Evolutionary conservation across 306 rosid species (phyloP), one percentile per base, ranked within the genome.

Genomic region (Medicago arabica): DNA sequence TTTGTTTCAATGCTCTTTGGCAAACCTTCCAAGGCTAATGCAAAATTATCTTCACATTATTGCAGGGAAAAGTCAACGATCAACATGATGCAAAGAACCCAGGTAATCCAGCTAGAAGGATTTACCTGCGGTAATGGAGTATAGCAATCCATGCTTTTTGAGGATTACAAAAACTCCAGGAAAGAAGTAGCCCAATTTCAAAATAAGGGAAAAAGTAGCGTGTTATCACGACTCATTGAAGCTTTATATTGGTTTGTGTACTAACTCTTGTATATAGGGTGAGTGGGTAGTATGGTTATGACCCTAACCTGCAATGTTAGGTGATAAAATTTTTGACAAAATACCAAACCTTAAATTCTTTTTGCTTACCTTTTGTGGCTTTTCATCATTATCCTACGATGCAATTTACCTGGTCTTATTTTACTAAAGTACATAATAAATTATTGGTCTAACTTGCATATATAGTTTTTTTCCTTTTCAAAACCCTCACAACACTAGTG

Each of bases 31-130:
- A 14, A 81, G 71, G 31, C 78, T 81, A 23, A 66, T 31, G 54
- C 74, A 60, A 75, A 64, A 17, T 19, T 77, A 53, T 75, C 60
- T 61, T 49, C 60, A 18, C 31, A 54, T 54, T 54, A 18, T 54
- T 76, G 58, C 88, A 90, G 92, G 89, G 73, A 67, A 83, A 80
- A 79, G 61, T 34, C 36, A 38, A 38, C 1, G 51, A 44, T 28
- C 82, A 44, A 46, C 46, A 18, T 40, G 71, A 70, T 19, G 66
- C 21, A 44, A 68, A 70, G 62, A 76, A 64, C 10, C 50, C 54
- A 23, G 79, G 18, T 66, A 81, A 61, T 18, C 72, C 65, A 28
- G 31, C 69, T 40, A 79, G 43, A 54, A 80, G 86, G 78, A 78
- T 71, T 60, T 80, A 76, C 82, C 67, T 79, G 67, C 81, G 90